Evolutionary conservation across 768 basidiomycete species (phyloP).

Genomic region (Pulveroboletus ravenelii): DNA sequence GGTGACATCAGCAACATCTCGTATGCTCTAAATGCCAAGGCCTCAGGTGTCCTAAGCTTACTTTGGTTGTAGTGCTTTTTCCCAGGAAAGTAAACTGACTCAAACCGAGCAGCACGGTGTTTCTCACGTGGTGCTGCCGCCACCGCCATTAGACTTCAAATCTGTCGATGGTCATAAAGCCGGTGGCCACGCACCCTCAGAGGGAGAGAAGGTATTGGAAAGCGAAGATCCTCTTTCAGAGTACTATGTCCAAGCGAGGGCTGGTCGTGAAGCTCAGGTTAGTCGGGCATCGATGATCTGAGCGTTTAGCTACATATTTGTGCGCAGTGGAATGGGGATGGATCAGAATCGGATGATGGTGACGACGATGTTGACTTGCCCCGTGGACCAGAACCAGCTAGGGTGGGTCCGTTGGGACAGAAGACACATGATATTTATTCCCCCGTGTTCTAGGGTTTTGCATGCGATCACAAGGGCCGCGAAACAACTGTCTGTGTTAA

Average conservation of each 20-base stretch:
- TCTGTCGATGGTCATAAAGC: neutral
- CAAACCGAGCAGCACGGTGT: neutral
- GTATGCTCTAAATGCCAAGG: constrained; percentile 30
- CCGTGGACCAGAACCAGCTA: constrained; percentile 24
- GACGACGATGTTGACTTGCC: constrained; percentile 19
- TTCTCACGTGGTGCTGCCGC: constrained; percentile 21
- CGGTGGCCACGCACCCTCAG: neutral
- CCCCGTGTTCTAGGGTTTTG: constrained; percentile 46
- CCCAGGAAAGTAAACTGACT: constrained; percentile 25
- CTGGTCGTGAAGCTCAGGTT: constrained; percentile 43
- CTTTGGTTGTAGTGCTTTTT: constrained; percentile 32
- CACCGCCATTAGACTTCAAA: constrained; percentile 20
- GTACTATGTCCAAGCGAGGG: constrained; percentile 57
- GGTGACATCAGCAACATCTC: constrained; percentile 45
- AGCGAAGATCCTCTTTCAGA: constrained; percentile 54
- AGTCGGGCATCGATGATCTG: constrained; percentile 6
- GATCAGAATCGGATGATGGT: constrained; percentile 32
- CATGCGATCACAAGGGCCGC: constrained; percentile 51
- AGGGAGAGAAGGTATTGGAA: constrained; percentile 1
- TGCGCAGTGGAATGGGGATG: constrained; percentile 34
- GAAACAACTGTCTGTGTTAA: constrained; percentile 45
- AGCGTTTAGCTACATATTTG: neutral
- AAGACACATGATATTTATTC: neutral
- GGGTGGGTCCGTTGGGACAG: constrained; percentile 21
- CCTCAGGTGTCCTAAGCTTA: constrained; percentile 7